phyloP scores from a whole-genome alignment of 2,329 filamentous ascomycete species.

The Graphium sp. region DNA sequence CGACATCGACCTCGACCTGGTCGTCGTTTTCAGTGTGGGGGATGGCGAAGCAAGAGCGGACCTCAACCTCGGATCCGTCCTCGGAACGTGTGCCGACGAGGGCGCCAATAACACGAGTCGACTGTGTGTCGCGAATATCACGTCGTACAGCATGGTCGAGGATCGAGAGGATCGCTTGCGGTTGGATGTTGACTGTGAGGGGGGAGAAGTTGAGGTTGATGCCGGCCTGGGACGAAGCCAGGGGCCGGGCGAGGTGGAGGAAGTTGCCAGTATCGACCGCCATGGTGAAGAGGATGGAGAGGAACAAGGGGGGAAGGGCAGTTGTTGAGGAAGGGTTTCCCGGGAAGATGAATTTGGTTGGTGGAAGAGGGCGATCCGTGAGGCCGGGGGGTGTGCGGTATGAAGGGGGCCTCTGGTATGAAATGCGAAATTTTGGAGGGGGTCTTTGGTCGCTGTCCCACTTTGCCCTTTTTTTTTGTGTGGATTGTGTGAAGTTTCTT shows the following conservation, averaged over 20 bases:
- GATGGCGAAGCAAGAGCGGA: slow-evolving; percentile 92
- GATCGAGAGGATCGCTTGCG: slow-evolving; percentile 68
- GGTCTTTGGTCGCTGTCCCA: too few species aligned
- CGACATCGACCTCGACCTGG: slow-evolving; percentile 98
- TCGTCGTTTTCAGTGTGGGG: slow-evolving; percentile 97
- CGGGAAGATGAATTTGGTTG: slow-evolving; percentile 8
- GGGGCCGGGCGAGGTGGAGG: slow-evolving; percentile 83
- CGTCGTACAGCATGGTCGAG: slow-evolving; percentile 89
- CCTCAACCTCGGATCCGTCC: slow-evolving; percentile 92
- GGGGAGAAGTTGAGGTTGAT: slow-evolving; percentile 77
- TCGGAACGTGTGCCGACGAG: slow-evolving; percentile 85
- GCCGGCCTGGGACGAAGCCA: slow-evolving; percentile 66
- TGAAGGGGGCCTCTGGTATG: slow-evolving; percentile 2
- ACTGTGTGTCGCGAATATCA: slow-evolving; percentile 58
- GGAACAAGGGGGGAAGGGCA: background rate
- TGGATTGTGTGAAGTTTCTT: too few species aligned
- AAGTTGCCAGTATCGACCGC: slow-evolving; percentile 67
- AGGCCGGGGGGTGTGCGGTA: slow-evolving; percentile 7
- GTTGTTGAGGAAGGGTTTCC: too few species aligned
- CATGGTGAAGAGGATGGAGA: slow-evolving; percentile 39
- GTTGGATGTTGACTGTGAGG: slow-evolving; percentile 86
- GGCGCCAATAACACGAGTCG: slow-evolving; percentile 91
- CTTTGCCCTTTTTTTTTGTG: too few species aligned
- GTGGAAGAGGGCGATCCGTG: slow-evolving; percentile 7
- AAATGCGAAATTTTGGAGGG: background rate